phyloP scores from a whole-genome alignment of 192 early-diverging fungal genomes.

The Pilaira anomala region DNA sequence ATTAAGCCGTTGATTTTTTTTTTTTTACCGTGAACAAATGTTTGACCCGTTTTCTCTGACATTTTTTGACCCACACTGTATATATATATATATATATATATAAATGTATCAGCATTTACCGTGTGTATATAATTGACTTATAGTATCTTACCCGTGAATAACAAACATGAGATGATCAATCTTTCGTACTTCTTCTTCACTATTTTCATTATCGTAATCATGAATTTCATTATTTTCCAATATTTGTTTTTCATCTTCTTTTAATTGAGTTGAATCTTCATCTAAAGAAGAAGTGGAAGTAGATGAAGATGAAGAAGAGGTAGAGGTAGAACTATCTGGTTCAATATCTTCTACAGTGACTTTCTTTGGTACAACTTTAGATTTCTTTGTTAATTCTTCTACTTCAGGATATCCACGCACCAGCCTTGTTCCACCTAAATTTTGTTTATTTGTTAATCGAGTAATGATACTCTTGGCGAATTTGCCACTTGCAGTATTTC shows the following conservation, averaged over 20 bases:
- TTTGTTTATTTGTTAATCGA: constrained; percentile 49
- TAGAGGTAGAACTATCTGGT: constrained; percentile 21
- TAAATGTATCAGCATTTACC: neutral
- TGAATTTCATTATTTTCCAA: constrained; percentile 45
- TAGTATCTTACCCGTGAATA: constrained; percentile 61
- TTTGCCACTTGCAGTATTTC: constrained; percentile 35
- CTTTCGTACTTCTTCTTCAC: constrained; percentile 58
- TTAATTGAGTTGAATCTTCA: constrained; percentile 38
- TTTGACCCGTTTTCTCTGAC: constrained; percentile 50
- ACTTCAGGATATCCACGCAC: constrained; percentile 76
- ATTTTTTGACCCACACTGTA: constrained; percentile 80
- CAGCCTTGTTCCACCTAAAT: constrained; percentile 66
- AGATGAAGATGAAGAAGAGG: constrained; percentile 18
- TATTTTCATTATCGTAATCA: constrained; percentile 49
- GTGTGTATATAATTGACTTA: neutral
- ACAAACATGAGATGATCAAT: constrained; percentile 81
- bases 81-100: constrained; percentile 6
- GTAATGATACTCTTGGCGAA: constrained; percentile 53
- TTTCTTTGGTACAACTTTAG: constrained; percentile 29
- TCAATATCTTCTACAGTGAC: constrained; percentile 29
- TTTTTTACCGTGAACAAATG: constrained; percentile 49
- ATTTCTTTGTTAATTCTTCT: constrained; percentile 43
- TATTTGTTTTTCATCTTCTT: constrained; percentile 42
- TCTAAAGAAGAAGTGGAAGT: constrained; percentile 22
- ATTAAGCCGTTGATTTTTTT: neutral